These are phyloP conservation scores for Xylariaceae sp. DNA, from an alignment of 2,329 filamentous ascomycete species.

Conservation along the genomic window DNA sequence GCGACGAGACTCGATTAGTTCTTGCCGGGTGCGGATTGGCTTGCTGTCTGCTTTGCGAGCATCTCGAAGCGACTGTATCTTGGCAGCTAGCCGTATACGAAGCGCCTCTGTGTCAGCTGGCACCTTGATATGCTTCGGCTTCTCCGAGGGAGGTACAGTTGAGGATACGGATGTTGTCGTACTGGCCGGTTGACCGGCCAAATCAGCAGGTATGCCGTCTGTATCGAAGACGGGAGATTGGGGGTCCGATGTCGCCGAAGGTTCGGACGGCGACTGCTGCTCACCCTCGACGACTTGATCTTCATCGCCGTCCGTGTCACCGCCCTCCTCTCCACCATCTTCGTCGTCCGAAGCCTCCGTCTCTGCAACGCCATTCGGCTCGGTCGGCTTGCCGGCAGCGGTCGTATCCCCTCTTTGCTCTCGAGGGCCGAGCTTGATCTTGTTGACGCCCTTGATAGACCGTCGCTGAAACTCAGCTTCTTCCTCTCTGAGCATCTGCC, in stretches of 20 bases:
- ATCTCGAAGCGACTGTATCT: constrained; percentile 77
- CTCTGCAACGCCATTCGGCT: constrained; percentile 12
- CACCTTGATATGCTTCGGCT: constrained; percentile 58
- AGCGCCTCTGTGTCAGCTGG: constrained; percentile 68
- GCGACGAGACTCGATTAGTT: constrained; percentile 82
- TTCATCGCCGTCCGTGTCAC: constrained; percentile 12
- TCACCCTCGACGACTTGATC: constrained; percentile 40
- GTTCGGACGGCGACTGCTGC: constrained; percentile 21
- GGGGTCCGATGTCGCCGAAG: constrained; percentile 40
- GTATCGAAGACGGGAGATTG: constrained; percentile 56
- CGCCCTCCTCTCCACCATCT: constrained; percentile 10
- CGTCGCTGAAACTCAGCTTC: constrained; percentile 34
- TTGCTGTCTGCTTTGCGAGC: constrained; percentile 82
- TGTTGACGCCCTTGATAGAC: constrained; percentile 27
- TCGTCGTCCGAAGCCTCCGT: constrained; percentile 23
- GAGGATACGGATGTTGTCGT: constrained; percentile 64
- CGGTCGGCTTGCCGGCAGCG: constrained; percentile 7
- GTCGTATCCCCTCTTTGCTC: constrained; percentile 19
- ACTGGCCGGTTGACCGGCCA: constrained; percentile 41
- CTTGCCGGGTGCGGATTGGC: constrained; percentile 77
- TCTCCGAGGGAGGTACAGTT: constrained; percentile 50
- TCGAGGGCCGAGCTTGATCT: constrained; percentile 25
- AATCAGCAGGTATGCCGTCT: constrained; percentile 33
- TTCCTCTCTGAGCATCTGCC: constrained; percentile 28
- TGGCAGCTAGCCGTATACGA: constrained; percentile 69